These are phyloP conservation scores for Pseudozyma tsukubaensis DNA, from an alignment of 1,284 basidiomycete genomes.

Conservation along the genomic window DNA sequence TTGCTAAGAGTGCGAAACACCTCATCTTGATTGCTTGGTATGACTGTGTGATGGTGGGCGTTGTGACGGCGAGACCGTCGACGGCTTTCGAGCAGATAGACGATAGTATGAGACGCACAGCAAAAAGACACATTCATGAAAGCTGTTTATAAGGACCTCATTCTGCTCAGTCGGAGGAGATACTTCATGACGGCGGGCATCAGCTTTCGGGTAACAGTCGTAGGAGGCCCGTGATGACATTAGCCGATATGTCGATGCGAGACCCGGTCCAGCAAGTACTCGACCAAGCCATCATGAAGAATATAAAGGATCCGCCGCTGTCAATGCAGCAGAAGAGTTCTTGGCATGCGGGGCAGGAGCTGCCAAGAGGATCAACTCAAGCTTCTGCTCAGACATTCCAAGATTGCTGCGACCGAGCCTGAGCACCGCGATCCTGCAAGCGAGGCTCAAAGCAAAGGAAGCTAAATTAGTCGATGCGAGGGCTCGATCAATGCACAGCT, in stretches of 20 bases:
- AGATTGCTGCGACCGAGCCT: neutral
- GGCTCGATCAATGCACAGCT: neutral
- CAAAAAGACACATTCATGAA: no score
- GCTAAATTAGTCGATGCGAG: constrained; percentile 7
- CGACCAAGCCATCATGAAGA: neutral
- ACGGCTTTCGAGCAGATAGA: no score
- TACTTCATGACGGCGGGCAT: neutral
- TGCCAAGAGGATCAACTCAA: neutral
- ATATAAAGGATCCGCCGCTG: neutral
- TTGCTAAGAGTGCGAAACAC: constrained; percentile 11
- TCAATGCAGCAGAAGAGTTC: neutral
- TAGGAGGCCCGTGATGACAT: no score
- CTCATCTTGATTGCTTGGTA: constrained; percentile 7
- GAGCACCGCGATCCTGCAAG: neutral
- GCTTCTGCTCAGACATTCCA: neutral
- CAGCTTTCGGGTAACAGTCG: no score
- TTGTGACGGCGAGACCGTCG: no score
- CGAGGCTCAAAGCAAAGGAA: neutral
- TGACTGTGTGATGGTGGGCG: neutral
- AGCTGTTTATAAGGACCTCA: no score
- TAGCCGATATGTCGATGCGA: constrained; percentile 4
- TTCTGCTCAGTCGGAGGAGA: neutral
- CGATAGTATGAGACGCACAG: no score
- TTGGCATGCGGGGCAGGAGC: constrained; percentile 8
- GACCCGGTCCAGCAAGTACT: neutral